These are phyloP conservation scores for Globisporangium okanoganense DNA, from an alignment of 352 stramenopile species.

Conservation along the genomic window DNA sequence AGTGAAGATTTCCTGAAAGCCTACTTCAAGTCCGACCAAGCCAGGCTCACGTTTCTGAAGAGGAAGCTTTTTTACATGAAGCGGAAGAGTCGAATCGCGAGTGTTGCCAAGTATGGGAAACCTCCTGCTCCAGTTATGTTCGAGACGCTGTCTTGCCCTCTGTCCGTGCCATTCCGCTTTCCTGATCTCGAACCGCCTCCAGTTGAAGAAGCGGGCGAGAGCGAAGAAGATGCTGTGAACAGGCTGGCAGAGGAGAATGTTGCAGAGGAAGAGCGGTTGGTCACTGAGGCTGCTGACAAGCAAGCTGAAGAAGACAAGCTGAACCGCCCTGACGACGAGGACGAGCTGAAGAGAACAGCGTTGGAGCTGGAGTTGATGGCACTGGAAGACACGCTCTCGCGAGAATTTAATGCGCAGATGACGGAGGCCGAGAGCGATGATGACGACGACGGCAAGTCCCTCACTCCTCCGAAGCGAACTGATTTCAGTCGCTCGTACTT, in stretches of 20 bases:
- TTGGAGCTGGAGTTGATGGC: conserved; percentile 28
- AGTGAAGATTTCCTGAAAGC: conserved; percentile 32
- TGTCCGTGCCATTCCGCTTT: conserved; percentile 33
- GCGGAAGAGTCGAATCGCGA: conserved; percentile 31
- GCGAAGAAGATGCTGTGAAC: conserved; percentile 14
- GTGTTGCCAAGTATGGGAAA: conserved; percentile 42
- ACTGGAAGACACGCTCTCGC: conserved; percentile 33
- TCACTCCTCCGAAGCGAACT: conserved; percentile 50
- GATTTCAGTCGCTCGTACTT: conserved; percentile 74
- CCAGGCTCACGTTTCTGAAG: conserved; percentile 42
- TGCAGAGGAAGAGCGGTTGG: conserved; percentile 6
- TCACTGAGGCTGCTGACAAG: not conserved
- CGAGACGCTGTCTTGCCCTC: conserved; percentile 29
- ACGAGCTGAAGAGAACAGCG: conserved; percentile 10
- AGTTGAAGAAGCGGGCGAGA: conserved; percentile 8
- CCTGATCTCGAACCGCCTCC: conserved; percentile 2
- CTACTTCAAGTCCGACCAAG: conserved; percentile 44
- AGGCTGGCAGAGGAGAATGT: conserved; percentile 12
- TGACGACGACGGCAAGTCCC: conserved; percentile 31
- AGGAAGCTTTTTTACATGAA: conserved; percentile 48
- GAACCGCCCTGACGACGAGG: not conserved
- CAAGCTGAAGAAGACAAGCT: not conserved
- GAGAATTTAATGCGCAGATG: conserved; percentile 21
- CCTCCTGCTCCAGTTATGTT: conserved; percentile 39
- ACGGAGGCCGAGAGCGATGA: conserved; percentile 42